Conservation (phyloP, 108 stramenopile genomes). For the Cyclotella choctawhatcheeana region DNA sequence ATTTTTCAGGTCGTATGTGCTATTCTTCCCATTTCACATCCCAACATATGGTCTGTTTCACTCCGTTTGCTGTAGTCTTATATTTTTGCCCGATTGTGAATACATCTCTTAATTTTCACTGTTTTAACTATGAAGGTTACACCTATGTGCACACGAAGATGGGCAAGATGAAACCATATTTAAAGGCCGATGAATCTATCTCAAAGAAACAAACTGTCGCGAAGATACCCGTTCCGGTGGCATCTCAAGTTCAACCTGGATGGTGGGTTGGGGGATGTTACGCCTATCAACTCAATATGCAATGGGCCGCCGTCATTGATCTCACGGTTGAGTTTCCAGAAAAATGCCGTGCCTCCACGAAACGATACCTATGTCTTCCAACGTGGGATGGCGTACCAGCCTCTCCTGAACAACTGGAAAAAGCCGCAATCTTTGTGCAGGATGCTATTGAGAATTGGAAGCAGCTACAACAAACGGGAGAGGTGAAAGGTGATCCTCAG, state of each 20-base stretch:
- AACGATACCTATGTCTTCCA: conserved; percentile 68
- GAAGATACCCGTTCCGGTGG: conserved; percentile 70
- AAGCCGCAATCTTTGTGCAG: conserved; percentile 77
- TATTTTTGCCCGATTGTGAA: no score
- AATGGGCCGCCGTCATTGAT: conserved; percentile 87
- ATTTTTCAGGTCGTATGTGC: conserved; percentile 73
- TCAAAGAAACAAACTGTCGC: conserved; percentile 33
- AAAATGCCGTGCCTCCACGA: conserved; percentile 59
- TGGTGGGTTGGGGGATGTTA: conserved; percentile 92
- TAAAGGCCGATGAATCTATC: conserved; percentile 13
- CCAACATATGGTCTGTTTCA: no score
- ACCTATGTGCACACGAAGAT: conserved; percentile 67
- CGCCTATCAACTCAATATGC: conserved; percentile 72
- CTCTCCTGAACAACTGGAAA: conserved; percentile 77
- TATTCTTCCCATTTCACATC: conserved; percentile 77
- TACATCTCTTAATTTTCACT: no score
- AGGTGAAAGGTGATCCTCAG: conserved; percentile 53
- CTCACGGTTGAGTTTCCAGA: conserved; percentile 91
- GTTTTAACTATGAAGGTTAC: conserved; percentile 68
- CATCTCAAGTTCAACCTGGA: conserved; percentile 82
- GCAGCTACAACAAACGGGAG: conserved; percentile 52
- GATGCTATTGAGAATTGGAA: conserved; percentile 61
- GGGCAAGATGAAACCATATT: conserved; percentile 46
- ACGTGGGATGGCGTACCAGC: conserved; percentile 91
- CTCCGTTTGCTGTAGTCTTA: no score